Percentiles rank a stretch among this genome's conserved stretches.
Evolutionary conservation across 2,329 filamentous ascomycete genomes (phyloP).

Genomic region (Scedosporium apiospermum): DNA sequence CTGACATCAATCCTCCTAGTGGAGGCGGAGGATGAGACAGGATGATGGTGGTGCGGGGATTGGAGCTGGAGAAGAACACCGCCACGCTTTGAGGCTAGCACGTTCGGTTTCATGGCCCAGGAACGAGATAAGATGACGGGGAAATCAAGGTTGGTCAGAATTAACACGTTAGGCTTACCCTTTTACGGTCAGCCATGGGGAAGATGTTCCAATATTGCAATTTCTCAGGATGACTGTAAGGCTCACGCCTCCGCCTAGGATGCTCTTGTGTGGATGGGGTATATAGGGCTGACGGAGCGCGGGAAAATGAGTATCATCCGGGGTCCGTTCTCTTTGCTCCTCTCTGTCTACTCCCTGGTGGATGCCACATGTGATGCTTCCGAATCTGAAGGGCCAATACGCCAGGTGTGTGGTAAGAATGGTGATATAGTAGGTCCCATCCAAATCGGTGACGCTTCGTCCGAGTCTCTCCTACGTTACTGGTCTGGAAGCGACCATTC

Average conservation of each 20-base stretch:
- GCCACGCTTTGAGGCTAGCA: not conserved
- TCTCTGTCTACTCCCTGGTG: too few species aligned
- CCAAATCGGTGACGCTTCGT: not conserved
- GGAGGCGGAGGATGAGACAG: not conserved
- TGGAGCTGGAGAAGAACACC: not conserved
- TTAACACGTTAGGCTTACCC: not conserved
- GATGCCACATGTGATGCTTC: not conserved
- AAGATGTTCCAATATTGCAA: not conserved
- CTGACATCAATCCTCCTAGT: not conserved
- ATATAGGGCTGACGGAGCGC: too few species aligned
- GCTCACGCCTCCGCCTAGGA: too few species aligned
- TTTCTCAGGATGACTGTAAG: too few species aligned
- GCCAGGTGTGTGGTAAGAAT: not conserved
- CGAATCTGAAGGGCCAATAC: not conserved
- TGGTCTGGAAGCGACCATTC: too few species aligned
- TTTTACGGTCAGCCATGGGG: not conserved
- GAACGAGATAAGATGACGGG: not conserved
- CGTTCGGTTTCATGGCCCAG: not conserved
- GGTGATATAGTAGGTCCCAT: not conserved
- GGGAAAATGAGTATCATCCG: too few species aligned
- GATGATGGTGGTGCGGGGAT: not conserved
- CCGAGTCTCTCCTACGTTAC: too few species aligned
- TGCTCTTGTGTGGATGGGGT: too few species aligned
- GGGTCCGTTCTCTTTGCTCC: too few species aligned
- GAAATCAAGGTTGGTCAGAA: not conserved